Base-by-base conservation (phyloP, 331 rosid species). In the Cydonia oblonga region DNA sequence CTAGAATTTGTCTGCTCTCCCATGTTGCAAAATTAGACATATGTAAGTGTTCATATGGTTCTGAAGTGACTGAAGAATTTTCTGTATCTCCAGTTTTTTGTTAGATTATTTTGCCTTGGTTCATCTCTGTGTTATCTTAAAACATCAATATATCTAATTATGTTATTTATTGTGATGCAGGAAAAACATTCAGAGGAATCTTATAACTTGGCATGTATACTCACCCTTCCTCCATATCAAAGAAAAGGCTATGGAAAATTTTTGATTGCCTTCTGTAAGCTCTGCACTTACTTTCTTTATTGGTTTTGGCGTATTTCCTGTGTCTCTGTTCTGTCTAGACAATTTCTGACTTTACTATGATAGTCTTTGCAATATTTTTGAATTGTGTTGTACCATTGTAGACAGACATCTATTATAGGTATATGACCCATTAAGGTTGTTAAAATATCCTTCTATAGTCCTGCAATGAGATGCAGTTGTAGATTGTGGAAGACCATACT, bases 171-270 rank as follows among this genome's bases (percentile, higher is more conserved):
- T 75, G 14, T 79, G 46, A 14, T 84, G 79, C 86, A 95, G 99
- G 99, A 95, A 84, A 95, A 95, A 75, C 99, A 95, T 86, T 95
- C 99, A 0, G 99, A 95, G 87, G 97, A 95, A 69, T 95, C 99
- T 61, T 95, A 95, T 82, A 95, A 95, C 71, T 80, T 95, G 86
- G 99, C 99, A 18, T 95, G 97, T 79, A 95, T 95, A 77, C 96
- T 95, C 76, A 91, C 97, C 65, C 96, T 95, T 82, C 99, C 99
- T 65, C 99, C 99, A 54, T 95, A 95, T 85, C 99, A 95, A 82
- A 87, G 99, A 82, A 95, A 91, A 85, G 99, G 99, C 88, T 95
- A 95, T 71, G 99, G 99, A 1, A 95, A 95, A 82, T 95, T 95
- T 88, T 82, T 95, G 72, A 95, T 95, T 70, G 96, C 99, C 70